A percentile compares a stretch with the other conserved stretches of the same genome.
Conservation (phyloP, 495 filamentous ascomycete species). For the Chlorociboria aeruginascens region DNA sequence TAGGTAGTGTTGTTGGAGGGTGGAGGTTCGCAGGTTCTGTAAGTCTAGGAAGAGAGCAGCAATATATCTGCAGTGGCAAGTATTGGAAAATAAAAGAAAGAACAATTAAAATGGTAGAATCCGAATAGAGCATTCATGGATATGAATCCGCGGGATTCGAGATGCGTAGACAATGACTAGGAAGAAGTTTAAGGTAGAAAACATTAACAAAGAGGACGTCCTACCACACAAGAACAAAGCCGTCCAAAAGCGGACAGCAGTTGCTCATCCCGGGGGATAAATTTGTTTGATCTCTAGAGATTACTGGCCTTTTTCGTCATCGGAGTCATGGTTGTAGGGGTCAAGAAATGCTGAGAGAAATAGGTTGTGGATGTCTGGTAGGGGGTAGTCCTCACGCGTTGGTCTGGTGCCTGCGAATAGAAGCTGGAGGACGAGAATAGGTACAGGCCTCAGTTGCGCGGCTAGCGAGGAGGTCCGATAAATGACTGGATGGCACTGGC, state of each 20-base stretch:
- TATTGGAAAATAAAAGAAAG: not conserved
- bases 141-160: not conserved
- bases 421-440: conserved; percentile 7
- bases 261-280: conserved; percentile 1
- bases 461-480: too few relatives aligned
- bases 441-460: not conserved
- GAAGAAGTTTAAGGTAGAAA: conserved; percentile 1
- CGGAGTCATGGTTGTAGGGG: not conserved
- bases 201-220: conserved; percentile 10
- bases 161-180: not conserved
- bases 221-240: conserved; percentile 8
- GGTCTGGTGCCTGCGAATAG: conserved; percentile 20
- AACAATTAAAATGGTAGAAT: not conserved
- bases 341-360: not conserved
- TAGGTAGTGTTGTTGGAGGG: not conserved
- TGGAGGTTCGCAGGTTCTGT: not conserved
- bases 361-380: not conserved
- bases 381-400: conserved; percentile 3
- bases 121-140: not conserved
- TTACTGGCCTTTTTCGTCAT: conserved; percentile 9
- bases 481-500: too few relatives aligned
- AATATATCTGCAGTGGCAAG: not conserved
- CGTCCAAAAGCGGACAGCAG: conserved; percentile 3
- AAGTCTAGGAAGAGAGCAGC: not conserved
- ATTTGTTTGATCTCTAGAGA: conserved; percentile 8